Evolutionary conservation across 2,329 filamentous ascomycete species (phyloP).

Genomic region (Botryotinia convoluta): DNA sequence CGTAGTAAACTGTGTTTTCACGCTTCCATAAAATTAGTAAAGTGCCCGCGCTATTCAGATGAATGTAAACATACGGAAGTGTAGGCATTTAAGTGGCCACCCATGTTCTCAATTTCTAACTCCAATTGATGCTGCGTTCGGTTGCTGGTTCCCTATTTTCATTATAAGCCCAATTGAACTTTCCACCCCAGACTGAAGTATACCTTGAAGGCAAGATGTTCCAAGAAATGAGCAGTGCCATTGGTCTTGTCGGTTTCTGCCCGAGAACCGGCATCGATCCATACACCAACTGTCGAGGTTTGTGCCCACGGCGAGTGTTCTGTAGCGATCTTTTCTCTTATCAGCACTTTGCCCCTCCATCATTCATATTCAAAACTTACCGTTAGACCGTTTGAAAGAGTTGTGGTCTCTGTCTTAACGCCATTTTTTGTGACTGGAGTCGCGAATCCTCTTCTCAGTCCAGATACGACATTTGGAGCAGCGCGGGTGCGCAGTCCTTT

Average conservation of each 20-base stretch:
- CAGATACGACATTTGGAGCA: conserved; percentile 74
- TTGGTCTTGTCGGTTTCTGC: conserved; percentile 98
- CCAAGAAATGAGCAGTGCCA: conserved; percentile 98
- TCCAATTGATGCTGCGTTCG: conserved; percentile 96
- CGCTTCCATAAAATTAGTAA: conserved; percentile 53
- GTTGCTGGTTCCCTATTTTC: conserved; percentile 77
- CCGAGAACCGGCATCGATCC: conserved; percentile 98
- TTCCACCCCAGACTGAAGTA: conserved; percentile 28
- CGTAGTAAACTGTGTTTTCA: conserved; percentile 99
- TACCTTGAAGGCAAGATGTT: conserved; percentile 99
- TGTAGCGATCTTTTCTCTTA: conserved; percentile 74
- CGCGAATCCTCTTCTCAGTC: conserved; percentile 83
- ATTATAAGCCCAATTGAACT: conserved; percentile 28
- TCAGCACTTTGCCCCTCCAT: conserved; percentile 34
- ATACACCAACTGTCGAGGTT: conserved; percentile 96
- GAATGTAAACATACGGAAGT: conserved; percentile 73
- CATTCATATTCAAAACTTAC: conserved; percentile 47
- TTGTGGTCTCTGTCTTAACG: conserved; percentile 92
- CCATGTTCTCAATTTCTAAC: conserved; percentile 99
- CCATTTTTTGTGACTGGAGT: conserved; percentile 69
- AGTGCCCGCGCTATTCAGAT: conserved; percentile 19
- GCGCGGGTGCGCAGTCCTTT: conserved; percentile 85
- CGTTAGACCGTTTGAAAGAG: conserved; percentile 95
- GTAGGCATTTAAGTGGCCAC: conserved; percentile 98
- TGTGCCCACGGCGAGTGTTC: conserved; percentile 98